These are phyloP conservation scores for Mycena capillaripes DNA, from an alignment of 768 basidiomycete species.

Conservation along the genomic window DNA sequence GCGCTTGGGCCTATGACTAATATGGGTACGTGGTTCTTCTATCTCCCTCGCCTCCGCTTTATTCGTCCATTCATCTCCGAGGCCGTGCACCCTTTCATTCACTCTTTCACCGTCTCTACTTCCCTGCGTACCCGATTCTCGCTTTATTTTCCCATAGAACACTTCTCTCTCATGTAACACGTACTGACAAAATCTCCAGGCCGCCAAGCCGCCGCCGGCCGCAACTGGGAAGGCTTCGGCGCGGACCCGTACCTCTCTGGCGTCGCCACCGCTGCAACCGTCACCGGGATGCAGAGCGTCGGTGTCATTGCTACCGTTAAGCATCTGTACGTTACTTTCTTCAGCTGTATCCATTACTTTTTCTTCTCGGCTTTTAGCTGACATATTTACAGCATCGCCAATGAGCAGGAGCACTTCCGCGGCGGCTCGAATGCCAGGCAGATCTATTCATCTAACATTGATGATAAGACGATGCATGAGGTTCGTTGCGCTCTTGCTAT, in stretches of 20 bases:
- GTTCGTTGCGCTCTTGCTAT: not conserved
- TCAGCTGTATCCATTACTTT: not conserved
- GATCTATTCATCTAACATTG: constrained; percentile 50
- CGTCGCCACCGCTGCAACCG: constrained; percentile 53
- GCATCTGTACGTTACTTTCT: constrained; percentile 41
- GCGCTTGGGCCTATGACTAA: constrained; percentile 46
- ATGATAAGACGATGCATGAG: constrained; percentile 57
- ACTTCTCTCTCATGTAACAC: too few species aligned
- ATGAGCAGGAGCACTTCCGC: constrained; percentile 43
- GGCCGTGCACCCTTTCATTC: too few species aligned
- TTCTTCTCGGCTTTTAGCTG: not conserved
- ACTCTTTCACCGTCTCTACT: too few species aligned
- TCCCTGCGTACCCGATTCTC: too few species aligned
- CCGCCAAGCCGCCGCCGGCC: constrained; percentile 43
- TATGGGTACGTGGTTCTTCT: constrained; percentile 21
- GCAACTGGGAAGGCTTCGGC: constrained; percentile 64
- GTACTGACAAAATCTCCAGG: not conserved
- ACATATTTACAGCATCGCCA: constrained; percentile 41
- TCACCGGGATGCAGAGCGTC: constrained; percentile 52
- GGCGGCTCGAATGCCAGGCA: constrained; percentile 23
- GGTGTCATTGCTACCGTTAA: constrained; percentile 57
- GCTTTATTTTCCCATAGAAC: too few species aligned
- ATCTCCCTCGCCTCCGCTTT: too few species aligned
- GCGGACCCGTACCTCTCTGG: constrained; percentile 59
- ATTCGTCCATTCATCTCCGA: too few species aligned